A percentile compares a stretch with the other conserved stretches of the same genome.
Conservation (phyloP, 2,329 filamentous ascomycete genomes). For the Colletotrichum cereale region DNA sequence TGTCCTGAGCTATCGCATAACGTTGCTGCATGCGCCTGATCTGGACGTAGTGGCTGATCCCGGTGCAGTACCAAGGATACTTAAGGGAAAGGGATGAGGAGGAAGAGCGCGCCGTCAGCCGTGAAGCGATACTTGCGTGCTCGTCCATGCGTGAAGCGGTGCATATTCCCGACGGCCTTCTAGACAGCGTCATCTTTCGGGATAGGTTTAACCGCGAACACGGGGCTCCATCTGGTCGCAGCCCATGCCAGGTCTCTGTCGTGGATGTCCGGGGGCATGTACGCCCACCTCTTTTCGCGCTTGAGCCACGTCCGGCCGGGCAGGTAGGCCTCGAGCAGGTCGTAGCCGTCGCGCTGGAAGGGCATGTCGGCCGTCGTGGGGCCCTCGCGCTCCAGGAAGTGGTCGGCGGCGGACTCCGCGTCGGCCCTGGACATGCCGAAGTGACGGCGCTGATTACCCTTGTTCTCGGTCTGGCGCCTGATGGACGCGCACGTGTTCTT, state of each 20-base stretch:
- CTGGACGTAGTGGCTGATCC: too few relatives aligned
- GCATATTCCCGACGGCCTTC: not conserved
- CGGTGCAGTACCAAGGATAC: too few relatives aligned
- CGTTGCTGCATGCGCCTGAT: not conserved
- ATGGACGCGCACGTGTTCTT: slow-evolving; percentile 47
- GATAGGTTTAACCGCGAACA: not conserved
- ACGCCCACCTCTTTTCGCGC: slow-evolving; percentile 61
- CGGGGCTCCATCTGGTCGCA: slow-evolving; percentile 13
- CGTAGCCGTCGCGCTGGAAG: slow-evolving; percentile 69
- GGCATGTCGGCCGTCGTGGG: slow-evolving; percentile 66
- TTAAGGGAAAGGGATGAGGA: too few relatives aligned
- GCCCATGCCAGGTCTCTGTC: slow-evolving; percentile 50
- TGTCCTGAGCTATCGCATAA: not conserved
- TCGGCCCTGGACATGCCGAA: slow-evolving; percentile 54
- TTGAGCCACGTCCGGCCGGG: slow-evolving; percentile 67
- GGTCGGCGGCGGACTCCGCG: slow-evolving; percentile 59
- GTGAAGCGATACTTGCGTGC: not conserved
- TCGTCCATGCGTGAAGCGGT: not conserved
- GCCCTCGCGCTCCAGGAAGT: slow-evolving; percentile 63
- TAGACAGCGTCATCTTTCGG: not conserved
- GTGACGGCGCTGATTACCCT: slow-evolving; percentile 58
- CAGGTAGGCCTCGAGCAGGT: slow-evolving; percentile 68
- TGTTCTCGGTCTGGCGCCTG: slow-evolving; percentile 59
- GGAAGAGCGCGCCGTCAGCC: not conserved
- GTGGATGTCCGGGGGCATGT: slow-evolving; percentile 56